Percentiles rank a stretch among this genome's conserved stretches.
Conservation (phyloP, 345 rosid genomes). For the Lepidium sativum region DNA sequence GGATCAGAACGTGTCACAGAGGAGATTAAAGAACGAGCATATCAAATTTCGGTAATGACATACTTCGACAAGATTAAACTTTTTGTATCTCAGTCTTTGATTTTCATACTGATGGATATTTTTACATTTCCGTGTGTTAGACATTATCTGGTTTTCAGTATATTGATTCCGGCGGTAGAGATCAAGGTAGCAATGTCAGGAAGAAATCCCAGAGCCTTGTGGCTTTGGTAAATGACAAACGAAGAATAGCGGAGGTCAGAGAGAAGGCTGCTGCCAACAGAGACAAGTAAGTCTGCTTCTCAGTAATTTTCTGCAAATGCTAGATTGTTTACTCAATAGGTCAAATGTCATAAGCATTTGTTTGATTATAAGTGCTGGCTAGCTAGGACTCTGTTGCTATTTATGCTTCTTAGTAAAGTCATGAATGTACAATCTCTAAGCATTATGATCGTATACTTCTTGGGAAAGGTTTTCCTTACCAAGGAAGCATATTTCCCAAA, state of each 20-base stretch:
- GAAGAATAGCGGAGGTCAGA: conserved; percentile 69
- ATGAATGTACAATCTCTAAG: not conserved
- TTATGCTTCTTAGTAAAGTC: not conserved
- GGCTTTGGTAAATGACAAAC: conserved; percentile 78
- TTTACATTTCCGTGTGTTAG: conserved; percentile 32
- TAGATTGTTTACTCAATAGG: not conserved
- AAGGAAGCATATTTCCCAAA: not conserved
- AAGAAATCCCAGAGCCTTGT: conserved; percentile 87
- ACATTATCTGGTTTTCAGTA: conserved; percentile 74
- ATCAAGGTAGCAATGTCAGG: conserved; percentile 89
- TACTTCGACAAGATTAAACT: not conserved
- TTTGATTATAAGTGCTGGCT: not conserved
- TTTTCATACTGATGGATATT: not conserved
- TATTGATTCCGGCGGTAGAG: conserved; percentile 84
- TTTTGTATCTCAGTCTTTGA: not conserved
- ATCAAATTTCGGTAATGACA: conserved; percentile 73
- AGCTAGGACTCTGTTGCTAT: not conserved
- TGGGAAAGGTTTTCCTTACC: not conserved
- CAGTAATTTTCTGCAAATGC: not conserved
- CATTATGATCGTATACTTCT: not conserved
- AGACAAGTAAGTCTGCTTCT: conserved; percentile 48
- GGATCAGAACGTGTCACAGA: conserved; percentile 92
- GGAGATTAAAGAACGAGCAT: conserved; percentile 75
- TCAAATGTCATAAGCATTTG: not conserved
- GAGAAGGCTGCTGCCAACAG: conserved; percentile 85